Evolutionary conservation across 108 stramenopile genomes (phyloP).

Genomic region (Mayamaea pseudoterrestris): DNA sequence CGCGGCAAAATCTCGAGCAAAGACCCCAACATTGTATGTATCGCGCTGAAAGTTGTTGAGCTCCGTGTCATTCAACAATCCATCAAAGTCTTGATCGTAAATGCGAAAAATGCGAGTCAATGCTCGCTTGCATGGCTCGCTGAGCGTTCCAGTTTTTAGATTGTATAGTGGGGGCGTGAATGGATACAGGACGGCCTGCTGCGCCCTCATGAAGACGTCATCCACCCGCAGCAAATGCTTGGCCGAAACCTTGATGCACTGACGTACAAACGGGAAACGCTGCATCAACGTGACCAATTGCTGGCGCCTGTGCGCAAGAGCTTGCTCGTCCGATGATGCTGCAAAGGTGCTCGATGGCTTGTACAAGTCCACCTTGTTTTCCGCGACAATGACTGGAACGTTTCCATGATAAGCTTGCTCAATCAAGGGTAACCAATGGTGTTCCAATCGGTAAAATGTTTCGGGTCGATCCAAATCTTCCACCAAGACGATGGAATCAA

Average conservation of each 20-base stretch:
- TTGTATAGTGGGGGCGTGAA: constrained; percentile 55
- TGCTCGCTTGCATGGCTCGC: constrained; percentile 40
- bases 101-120: constrained; percentile 71
- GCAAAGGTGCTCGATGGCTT: constrained; percentile 7
- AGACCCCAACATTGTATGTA: constrained; percentile 43
- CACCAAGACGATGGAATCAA: constrained; percentile 63
- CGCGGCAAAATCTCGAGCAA: constrained; percentile 46
- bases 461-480: constrained; percentile 72
- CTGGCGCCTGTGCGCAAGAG: constrained; percentile 42
- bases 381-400: constrained; percentile 72
- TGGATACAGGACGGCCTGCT: constrained; percentile 65
- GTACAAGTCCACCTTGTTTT: constrained; percentile 70
- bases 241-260: constrained; percentile 79
- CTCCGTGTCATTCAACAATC: constrained; percentile 58
- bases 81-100: constrained; percentile 60
- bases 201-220: constrained; percentile 67
- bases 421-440: constrained; percentile 75
- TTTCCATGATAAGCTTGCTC: constrained; percentile 63
- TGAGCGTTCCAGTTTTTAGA: constrained; percentile 44
- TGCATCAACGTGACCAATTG: constrained; percentile 66
- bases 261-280: constrained; percentile 66
- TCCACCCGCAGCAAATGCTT: constrained; percentile 62
- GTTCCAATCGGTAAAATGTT: constrained; percentile 59
- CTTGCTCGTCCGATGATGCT: constrained; percentile 25
- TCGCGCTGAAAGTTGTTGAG: constrained; percentile 58